Conservation (phyloP, 2,329 filamentous ascomycete genomes). For the Cercospora beticola region DNA sequence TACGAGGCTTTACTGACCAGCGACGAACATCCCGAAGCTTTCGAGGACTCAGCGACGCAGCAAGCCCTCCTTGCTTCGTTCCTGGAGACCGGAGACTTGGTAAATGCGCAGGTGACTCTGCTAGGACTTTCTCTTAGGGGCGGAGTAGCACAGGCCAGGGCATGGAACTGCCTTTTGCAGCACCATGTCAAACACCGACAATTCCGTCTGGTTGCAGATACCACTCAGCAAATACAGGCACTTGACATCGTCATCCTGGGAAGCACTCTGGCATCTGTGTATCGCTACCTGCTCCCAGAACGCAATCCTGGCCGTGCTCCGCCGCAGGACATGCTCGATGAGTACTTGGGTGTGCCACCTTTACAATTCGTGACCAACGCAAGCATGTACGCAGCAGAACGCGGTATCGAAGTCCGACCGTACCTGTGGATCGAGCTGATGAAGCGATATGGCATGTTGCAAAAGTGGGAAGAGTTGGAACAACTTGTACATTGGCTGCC, state of each 20-base stretch:
- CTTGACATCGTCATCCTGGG: conserved; percentile 44
- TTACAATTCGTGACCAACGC: conserved; percentile 48
- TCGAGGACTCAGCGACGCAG: conserved; percentile 58
- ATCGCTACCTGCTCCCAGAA: conserved; percentile 41
- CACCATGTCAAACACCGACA: conserved; percentile 38
- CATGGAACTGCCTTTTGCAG: conserved; percentile 52
- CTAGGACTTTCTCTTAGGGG: conserved; percentile 50
- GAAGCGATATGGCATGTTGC: conserved; percentile 59
- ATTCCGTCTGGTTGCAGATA: conserved; percentile 33
- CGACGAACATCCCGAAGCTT: conserved; percentile 65
- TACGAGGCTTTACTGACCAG: conserved; percentile 55
- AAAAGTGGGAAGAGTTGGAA: conserved; percentile 53
- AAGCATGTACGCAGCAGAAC: conserved; percentile 43
- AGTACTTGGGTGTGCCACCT: conserved; percentile 29
- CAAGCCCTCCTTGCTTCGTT: conserved; percentile 55
- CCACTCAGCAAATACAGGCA: conserved; percentile 53
- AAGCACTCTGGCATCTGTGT: conserved; percentile 48
- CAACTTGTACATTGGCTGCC: conserved; percentile 55
- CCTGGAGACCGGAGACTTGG: conserved; percentile 52
- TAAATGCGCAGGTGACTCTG: conserved; percentile 56
- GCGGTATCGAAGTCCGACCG: conserved; percentile 42
- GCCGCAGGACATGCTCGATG: conserved; percentile 17
- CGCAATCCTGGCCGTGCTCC: conserved; percentile 43
- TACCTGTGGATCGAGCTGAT: conserved; percentile 59
- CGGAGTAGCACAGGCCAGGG: conserved; percentile 36